Evolutionary conservation across 2,329 filamentous ascomycete genomes (phyloP).

Genomic region (Ascochyta rabiei): DNA sequence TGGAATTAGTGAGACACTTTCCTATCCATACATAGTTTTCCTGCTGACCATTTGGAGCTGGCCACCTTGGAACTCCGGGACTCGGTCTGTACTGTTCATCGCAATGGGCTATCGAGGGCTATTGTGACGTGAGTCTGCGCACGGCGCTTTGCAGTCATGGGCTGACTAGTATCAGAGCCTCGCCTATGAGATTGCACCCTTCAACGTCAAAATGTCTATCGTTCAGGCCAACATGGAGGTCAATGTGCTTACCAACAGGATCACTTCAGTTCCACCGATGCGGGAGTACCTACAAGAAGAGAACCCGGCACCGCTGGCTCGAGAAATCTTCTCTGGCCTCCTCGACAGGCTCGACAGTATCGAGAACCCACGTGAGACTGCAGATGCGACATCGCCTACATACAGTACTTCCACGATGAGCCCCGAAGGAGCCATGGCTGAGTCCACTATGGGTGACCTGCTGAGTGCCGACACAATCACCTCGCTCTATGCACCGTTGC

Average conservation of each 20-base stretch:
- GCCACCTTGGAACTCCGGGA: conserved; percentile 90
- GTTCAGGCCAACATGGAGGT: conserved; percentile 96
- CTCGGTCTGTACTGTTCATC: conserved; percentile 90
- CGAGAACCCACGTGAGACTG: conserved; percentile 39
- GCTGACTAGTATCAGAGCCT: conserved; percentile 60
- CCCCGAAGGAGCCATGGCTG: conserved; percentile 32
- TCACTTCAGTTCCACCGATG: conserved; percentile 82
- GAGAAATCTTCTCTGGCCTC: conserved; percentile 81
- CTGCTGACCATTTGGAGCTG: conserved; percentile 56
- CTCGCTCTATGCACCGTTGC: conserved; percentile 76
- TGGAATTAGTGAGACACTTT: conserved; percentile 68
- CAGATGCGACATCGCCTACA: conserved; percentile 42
- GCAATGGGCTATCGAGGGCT: conserved; percentile 94
- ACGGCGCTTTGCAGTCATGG: not conserved
- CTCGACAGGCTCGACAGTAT: conserved; percentile 75
- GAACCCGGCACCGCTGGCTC: conserved; percentile 78
- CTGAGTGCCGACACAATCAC: conserved; percentile 60
- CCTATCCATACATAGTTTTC: not conserved
- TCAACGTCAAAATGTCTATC: conserved; percentile 95
- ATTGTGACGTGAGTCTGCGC: conserved; percentile 71
- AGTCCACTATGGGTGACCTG: conserved; percentile 52
- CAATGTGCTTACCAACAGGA: conserved; percentile 81
- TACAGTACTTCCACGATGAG: conserved; percentile 37
- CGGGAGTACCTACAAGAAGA: conserved; percentile 70
- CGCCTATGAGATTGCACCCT: conserved; percentile 92